phyloP scores from a whole-genome alignment of 805 yeast species.

The fission yeast (Schizosaccharomyces pombe) region DNA sequence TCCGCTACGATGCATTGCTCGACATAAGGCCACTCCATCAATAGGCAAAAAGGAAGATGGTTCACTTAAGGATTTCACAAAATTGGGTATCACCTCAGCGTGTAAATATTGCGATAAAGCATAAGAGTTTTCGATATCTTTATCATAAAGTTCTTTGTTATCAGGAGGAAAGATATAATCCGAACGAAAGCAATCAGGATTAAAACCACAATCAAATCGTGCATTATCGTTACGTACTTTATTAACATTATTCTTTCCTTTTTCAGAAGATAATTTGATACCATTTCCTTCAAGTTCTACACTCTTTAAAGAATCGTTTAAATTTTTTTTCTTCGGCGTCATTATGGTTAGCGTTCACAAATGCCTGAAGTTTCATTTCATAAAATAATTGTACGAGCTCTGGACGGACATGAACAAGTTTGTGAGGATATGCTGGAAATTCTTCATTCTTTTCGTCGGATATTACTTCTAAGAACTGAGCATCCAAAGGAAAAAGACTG shows the following conservation, averaged over 20 bases:
- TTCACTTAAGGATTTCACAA: constrained; percentile 30
- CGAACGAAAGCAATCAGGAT: constrained; percentile 36
- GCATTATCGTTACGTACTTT: neutral
- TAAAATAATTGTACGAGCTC: constrained; percentile 89
- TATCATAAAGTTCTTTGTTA: constrained; percentile 14
- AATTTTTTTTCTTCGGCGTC: constrained; percentile 12
- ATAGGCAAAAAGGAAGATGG: constrained; percentile 37
- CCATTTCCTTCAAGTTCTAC: too few species aligned
- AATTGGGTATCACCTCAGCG: constrained; percentile 35
- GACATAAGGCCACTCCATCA: constrained; percentile 57
- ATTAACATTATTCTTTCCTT: neutral
- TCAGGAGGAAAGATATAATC: neutral
- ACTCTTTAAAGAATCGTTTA: constrained; percentile 2
- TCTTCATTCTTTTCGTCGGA: constrained; percentile 15
- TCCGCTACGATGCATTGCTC: constrained; percentile 53
- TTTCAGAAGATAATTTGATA: too few species aligned
- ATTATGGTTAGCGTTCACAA: constrained; percentile 18
- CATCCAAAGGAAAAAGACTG: constrained; percentile 66
- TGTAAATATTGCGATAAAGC: constrained; percentile 44
- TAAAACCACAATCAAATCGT: constrained; percentile 31
- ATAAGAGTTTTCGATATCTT: constrained; percentile 43
- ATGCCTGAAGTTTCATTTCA: constrained; percentile 36
- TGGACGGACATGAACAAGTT: constrained; percentile 51
- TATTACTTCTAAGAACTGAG: constrained; percentile 39
- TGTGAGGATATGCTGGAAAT: constrained; percentile 46